Conservation (phyloP, 345 rosid species). For the Euphorbia peplus region DNA sequence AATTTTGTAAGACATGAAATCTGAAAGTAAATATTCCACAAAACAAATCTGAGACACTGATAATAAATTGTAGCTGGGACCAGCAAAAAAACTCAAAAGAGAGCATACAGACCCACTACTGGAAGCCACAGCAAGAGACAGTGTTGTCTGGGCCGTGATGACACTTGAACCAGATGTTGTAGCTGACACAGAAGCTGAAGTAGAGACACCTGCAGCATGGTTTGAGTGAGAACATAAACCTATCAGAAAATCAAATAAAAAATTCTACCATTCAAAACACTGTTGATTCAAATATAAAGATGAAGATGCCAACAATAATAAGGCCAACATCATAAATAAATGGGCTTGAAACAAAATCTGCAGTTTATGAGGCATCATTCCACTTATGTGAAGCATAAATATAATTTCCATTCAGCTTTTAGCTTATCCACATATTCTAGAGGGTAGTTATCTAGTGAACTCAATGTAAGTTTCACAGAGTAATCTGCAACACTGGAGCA, state of each 20-base stretch:
- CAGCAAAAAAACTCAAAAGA: background rate
- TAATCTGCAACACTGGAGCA: background rate
- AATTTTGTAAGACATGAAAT: background rate
- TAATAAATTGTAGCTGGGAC: background rate
- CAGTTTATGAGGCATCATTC: background rate
- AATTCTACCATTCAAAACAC: background rate
- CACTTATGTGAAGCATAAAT: background rate
- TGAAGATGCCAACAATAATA: background rate
- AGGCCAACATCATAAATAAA: background rate
- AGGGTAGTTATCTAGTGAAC: background rate
- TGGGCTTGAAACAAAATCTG: background rate
- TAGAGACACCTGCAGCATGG: conserved; percentile 43
- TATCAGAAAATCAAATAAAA: background rate
- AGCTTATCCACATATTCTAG: background rate
- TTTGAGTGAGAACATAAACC: background rate
- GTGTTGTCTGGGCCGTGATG: conserved; percentile 46
- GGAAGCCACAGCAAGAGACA: conserved; percentile 58
- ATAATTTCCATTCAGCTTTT: background rate
- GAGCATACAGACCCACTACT: conserved; percentile 68
- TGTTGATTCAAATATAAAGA: background rate
- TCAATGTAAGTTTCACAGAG: background rate
- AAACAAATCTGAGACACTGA: background rate
- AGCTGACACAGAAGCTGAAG: conserved; percentile 49
- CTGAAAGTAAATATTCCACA: background rate
- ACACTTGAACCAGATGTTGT: conserved; percentile 41